These are phyloP conservation scores for Amniculicola lignicola DNA, from an alignment of 495 filamentous ascomycete genomes.

Conservation along the genomic window DNA sequence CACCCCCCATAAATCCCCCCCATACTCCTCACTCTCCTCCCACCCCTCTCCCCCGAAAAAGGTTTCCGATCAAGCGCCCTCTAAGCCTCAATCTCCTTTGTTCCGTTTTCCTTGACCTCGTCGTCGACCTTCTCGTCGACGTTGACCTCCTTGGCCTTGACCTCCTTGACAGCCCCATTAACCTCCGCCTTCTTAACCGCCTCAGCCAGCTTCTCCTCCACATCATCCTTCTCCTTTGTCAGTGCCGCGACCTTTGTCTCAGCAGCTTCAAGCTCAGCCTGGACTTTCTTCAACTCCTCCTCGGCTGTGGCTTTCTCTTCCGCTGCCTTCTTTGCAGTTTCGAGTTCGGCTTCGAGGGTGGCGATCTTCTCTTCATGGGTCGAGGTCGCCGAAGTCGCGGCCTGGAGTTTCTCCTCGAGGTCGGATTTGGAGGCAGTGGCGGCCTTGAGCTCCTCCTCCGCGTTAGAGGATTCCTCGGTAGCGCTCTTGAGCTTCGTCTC, in stretches of 20 bases:
- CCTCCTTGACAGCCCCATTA: slow-evolving; percentile 16
- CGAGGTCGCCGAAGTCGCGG: slow-evolving; percentile 46
- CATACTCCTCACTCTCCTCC: too few relatives aligned
- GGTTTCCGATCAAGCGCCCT: too few relatives aligned
- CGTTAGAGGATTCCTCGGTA: background rate
- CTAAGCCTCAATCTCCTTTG: too few relatives aligned
- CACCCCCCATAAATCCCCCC: too few relatives aligned
- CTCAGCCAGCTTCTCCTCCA: too few relatives aligned
- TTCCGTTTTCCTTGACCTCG: too few relatives aligned
- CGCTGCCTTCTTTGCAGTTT: background rate
- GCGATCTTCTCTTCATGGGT: background rate
- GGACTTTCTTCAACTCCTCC: too few relatives aligned
- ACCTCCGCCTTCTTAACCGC: background rate
- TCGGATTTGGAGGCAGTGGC: background rate
- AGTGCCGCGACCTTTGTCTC: too few relatives aligned
- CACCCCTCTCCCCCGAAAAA: too few relatives aligned
- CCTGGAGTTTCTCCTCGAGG: slow-evolving; percentile 49
- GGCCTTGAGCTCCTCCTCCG: slow-evolving; percentile 6
- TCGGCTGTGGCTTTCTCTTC: background rate
- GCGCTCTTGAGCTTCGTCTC: background rate
- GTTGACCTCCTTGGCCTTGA: slow-evolving; percentile 1
- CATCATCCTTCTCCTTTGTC: too few relatives aligned
- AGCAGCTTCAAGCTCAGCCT: too few relatives aligned
- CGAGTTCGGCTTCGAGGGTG: slow-evolving; percentile 32
- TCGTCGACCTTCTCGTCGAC: background rate